A percentile compares a stretch with the other conserved stretches of the same genome.
Evolutionary conservation across 345 rosid genomes (phyloP).

Genomic region (Acer yangbiense): DNA sequence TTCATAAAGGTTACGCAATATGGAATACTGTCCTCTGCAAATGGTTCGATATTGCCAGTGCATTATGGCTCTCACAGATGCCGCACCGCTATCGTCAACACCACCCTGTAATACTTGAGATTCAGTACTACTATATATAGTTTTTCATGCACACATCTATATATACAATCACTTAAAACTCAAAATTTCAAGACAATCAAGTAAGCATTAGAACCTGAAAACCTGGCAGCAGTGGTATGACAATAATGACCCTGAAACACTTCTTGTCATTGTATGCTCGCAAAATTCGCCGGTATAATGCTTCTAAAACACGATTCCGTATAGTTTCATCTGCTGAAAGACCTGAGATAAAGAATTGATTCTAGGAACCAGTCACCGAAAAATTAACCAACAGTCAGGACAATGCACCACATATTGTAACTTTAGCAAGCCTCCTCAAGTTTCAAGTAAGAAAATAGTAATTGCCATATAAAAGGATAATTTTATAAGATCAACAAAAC

Average conservation of each 20-base stretch:
- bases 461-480: background rate
- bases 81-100: slow-evolving; percentile 93
- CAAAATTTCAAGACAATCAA: slow-evolving; percentile 18
- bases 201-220: slow-evolving; percentile 67
- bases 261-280: slow-evolving; percentile 85
- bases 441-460: background rate
- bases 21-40: slow-evolving; percentile 87
- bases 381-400: slow-evolving; percentile 44
- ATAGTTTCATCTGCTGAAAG: slow-evolving; percentile 89
- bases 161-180: background rate
- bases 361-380: slow-evolving; percentile 65
- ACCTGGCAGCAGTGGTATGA: slow-evolving; percentile 96
- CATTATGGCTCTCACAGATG: slow-evolving; percentile 99
- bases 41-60: slow-evolving; percentile 99
- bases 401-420: slow-evolving; percentile 7
- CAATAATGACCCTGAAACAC: slow-evolving; percentile 83
- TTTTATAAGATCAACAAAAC: background rate
- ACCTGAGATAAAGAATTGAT: slow-evolving; percentile 99
- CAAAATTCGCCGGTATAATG: slow-evolving; percentile 78
- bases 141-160: background rate
- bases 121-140: slow-evolving; percentile 6
- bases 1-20: slow-evolving; percentile 75
- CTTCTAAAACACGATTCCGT: slow-evolving; percentile 84
- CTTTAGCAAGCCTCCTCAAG: background rate
- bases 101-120: slow-evolving; percentile 71